phyloP scores from a whole-genome alignment of 176 grass and related monocot species.

The Eragrostis curvula region DNA sequence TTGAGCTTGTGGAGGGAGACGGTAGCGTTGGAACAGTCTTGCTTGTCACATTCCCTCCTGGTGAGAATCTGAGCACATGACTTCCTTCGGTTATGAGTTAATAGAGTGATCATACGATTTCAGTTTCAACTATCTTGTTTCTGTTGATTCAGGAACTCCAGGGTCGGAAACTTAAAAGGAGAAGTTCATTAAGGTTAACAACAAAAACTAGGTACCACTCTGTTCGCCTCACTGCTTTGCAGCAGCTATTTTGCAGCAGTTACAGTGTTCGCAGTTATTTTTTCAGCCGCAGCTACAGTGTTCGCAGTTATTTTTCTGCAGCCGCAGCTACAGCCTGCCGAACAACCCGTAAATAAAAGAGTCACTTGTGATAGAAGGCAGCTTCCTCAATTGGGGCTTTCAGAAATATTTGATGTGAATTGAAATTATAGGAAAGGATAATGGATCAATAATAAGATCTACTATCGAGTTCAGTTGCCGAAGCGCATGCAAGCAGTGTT shows the following conservation, averaged over 20 bases:
- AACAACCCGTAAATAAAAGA: too few relatives aligned
- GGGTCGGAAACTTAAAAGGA: background rate
- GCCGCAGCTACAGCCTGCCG: too few relatives aligned
- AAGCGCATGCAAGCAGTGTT: background rate
- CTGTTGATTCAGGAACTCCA: background rate
- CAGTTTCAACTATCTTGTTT: slow-evolving; percentile 8
- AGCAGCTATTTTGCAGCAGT: too few relatives aligned
- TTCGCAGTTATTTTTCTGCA: too few relatives aligned
- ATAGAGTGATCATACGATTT: background rate
- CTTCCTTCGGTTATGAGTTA: background rate
- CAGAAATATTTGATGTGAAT: slow-evolving; percentile 30
- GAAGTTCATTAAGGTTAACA: slow-evolving; percentile 43
- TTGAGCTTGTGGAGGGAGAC: slow-evolving; percentile 39
- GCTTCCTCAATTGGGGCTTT: slow-evolving; percentile 39
- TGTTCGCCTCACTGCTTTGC: too few relatives aligned
- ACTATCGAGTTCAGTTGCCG: slow-evolving; percentile 44
- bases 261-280: too few relatives aligned
- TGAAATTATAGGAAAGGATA: slow-evolving; percentile 4
- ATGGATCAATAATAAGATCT: slow-evolving; percentile 31
- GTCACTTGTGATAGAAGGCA: slow-evolving; percentile 27
- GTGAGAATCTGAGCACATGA: slow-evolving; percentile 1
- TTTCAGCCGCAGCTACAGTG: too few relatives aligned
- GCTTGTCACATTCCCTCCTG: slow-evolving; percentile 23
- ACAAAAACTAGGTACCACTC: too few relatives aligned
- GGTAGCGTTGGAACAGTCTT: slow-evolving; percentile 25